Evolutionary conservation across 441 rosid genomes (phyloP), one percentile per base, ranked within the genome.

Genomic region (Gossypium laxum): DNA sequence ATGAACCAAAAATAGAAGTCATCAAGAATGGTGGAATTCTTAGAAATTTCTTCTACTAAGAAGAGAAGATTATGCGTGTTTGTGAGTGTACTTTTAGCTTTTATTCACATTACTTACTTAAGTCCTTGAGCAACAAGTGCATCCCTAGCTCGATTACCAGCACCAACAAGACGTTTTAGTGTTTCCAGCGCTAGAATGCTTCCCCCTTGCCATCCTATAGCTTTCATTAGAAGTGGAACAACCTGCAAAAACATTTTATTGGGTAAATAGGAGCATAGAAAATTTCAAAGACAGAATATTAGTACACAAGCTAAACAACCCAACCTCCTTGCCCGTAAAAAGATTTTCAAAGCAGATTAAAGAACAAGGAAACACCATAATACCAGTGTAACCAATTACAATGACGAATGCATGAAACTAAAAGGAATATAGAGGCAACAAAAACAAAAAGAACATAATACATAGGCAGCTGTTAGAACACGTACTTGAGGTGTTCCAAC

Each of bases 161-260:
- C 97, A 76, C 83, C 97, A n/a, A 95, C 98, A 76, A 92, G 93
- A 68, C 97, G 99, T 74, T 95, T 95, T 72, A 95, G 81, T 26
- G 98, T 95, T 87, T 95, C 98, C 45, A 95, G 95, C 54, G 99
- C 99, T 77, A 95, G 82, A 82, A 95, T 95, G 86, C 98, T 95
- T 81, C 99, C 99, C 72, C 99, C 98, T 79, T 80, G 99, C 99
- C 99, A 95, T 70, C 99, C 98, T 78, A 95, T 95, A 64, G 99
- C 97, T 83, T 95, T 95, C 99, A 95, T 92, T 71, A 95, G 87
- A 82, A 95, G 96, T 61, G 99, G 99, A 80, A 95, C 98, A 81
- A 92, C 99, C 99, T 95, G 84, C 74, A 79, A 72, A 2, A 48
- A 24, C 2, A 48, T 47, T 48, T 24, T 66, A 19, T 24, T 24